A percentile compares a stretch with the other conserved stretches of the same genome.
phyloP scores from a whole-genome alignment of 2,329 filamentous ascomycete genomes.

The Graphiopsis chlorocephala region DNA sequence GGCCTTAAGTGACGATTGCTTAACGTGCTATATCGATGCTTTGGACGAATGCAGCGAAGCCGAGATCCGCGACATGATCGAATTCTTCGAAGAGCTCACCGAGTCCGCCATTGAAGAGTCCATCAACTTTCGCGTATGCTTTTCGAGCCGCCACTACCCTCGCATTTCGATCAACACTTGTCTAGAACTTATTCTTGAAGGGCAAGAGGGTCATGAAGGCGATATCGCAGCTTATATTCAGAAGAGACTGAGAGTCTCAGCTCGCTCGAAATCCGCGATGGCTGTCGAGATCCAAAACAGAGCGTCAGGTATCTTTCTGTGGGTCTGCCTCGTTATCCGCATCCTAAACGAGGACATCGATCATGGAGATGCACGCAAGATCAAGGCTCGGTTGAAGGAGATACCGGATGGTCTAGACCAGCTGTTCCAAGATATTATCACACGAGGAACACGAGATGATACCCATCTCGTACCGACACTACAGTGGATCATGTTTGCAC shows the following conservation, averaged over 20 bases:
- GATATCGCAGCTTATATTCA: conserved; percentile 5
- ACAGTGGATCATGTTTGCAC: conserved; percentile 55
- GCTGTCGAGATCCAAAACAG: too few relatives aligned
- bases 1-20: conserved; percentile 25
- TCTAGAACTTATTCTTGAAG: not conserved
- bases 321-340: conserved; percentile 15
- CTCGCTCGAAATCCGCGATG: not conserved
- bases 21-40: conserved; percentile 45
- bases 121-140: conserved; percentile 33
- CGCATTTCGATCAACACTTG: not conserved
- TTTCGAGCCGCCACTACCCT: conserved; percentile 45
- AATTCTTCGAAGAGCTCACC: conserved; percentile 36
- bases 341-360: conserved; percentile 15
- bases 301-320: conserved; percentile 17
- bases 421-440: conserved; percentile 15
- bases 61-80: conserved; percentile 39
- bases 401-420: conserved; percentile 9
- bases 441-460: not conserved
- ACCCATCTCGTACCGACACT: conserved; percentile 40
- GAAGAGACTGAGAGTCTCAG: not conserved
- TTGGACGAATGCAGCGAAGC: conserved; percentile 46
- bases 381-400: too few relatives aligned
- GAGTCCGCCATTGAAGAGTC: not conserved
- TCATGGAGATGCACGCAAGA: too few relatives aligned
- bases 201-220: not conserved